Evolutionary conservation across 345 rosid species (phyloP).

Genomic region (Moringa oleifera): DNA sequence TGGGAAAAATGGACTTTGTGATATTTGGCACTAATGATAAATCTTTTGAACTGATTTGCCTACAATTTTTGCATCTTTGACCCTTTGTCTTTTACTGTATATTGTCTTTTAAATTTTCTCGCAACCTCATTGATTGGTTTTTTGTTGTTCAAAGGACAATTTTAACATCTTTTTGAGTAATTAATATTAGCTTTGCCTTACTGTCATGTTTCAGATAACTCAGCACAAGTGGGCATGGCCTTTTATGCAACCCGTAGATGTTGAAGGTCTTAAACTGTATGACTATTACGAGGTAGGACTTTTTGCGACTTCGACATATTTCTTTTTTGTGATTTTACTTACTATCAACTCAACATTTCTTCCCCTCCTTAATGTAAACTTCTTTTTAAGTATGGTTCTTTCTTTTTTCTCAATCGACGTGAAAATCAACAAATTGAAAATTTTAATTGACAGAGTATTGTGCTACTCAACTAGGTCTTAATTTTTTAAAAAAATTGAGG

Average conservation of each 20-base stretch:
- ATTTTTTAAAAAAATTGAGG: not conserved
- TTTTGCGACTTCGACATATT: too few relatives aligned
- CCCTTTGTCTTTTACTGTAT: not conserved
- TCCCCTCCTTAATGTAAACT: slow-evolving; percentile 1
- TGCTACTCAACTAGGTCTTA: not conserved
- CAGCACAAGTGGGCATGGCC: slow-evolving; percentile 79
- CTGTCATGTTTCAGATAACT: slow-evolving; percentile 39
- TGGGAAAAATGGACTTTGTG: not conserved
- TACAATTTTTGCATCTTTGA: not conserved
- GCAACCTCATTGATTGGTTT: slow-evolving; percentile 2
- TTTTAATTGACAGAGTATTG: not conserved
- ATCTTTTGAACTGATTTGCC: too few relatives aligned
- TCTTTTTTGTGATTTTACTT: too few relatives aligned
- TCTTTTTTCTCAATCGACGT: too few relatives aligned
- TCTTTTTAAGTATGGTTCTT: not conserved
- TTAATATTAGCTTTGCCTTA: not conserved
- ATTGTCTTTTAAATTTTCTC: not conserved
- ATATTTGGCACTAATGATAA: too few relatives aligned
- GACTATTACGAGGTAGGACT: slow-evolving; percentile 77
- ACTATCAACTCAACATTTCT: too few relatives aligned
- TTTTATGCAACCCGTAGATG: slow-evolving; percentile 74
- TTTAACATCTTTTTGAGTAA: not conserved
- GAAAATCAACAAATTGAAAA: too few relatives aligned
- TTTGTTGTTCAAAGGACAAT: not conserved
- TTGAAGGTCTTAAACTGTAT: slow-evolving; percentile 60